Conservation (phyloP, 129 eudicot species). For the sunflower (Helianthus annuus) region HanXRQr2.0-SUNRISE NC_035435.2:36617160-36617659, state of each 20-base stretch:
- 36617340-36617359: conserved; percentile 21
- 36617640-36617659: conserved; percentile 18
- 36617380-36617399: conserved; percentile 11
- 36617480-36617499: conserved; percentile 11
- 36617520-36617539: conserved; percentile 7
- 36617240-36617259: conserved; percentile 16
- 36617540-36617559: conserved; percentile 10
- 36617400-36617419: conserved; percentile 18
- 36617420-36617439: conserved; percentile 13
- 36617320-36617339: not conserved
- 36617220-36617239: conserved; percentile 4
- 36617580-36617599: conserved; percentile 46
- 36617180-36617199: conserved; percentile 5
- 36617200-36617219: not conserved
- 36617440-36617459: conserved; percentile 32
- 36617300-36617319: conserved; percentile 14
- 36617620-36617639: conserved; percentile 33
- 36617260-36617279: conserved; percentile 6
- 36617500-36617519: conserved; percentile 17
- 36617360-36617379: conserved; percentile 23
- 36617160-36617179: conserved; percentile 10
- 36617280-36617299: conserved; percentile 15
- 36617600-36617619: conserved; percentile 39
- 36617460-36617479: conserved; percentile 29
- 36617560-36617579: conserved; percentile 29